Conservation (phyloP, 2,329 filamentous ascomycete species). For the Aspergillus brasiliensis region DNA sequence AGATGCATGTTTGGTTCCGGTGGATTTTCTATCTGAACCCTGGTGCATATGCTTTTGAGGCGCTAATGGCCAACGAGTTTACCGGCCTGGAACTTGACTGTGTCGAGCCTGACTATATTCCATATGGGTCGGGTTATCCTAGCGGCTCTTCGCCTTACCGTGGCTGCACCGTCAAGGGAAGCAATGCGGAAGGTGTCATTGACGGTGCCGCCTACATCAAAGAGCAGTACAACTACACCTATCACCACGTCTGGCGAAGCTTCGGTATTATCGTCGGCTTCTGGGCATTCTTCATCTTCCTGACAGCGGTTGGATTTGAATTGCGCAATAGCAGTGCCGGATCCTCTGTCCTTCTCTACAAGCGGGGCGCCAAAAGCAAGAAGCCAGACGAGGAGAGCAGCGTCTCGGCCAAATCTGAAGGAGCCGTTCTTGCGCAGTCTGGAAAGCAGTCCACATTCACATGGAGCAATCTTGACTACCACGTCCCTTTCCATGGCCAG, state of each 20-base stretch:
- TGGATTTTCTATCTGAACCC: slow-evolving; percentile 68
- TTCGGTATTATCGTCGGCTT: slow-evolving; percentile 76
- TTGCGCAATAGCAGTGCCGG: slow-evolving; percentile 42
- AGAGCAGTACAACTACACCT: slow-evolving; percentile 56
- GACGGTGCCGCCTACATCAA: slow-evolving; percentile 57
- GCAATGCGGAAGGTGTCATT: slow-evolving; percentile 39
- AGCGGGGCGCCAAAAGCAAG: slow-evolving; percentile 32
- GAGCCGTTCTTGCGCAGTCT: slow-evolving; percentile 47
- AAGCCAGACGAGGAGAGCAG: slow-evolving; percentile 5
- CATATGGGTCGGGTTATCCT: slow-evolving; percentile 46
- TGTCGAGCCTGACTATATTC: slow-evolving; percentile 51
- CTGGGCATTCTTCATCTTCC: slow-evolving; percentile 71
- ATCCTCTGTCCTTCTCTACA: slow-evolving; percentile 37
- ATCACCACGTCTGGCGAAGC: slow-evolving; percentile 66
- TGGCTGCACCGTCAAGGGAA: slow-evolving; percentile 37
- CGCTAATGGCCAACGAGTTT: slow-evolving; percentile 70
- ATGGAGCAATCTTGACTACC: slow-evolving; percentile 81
- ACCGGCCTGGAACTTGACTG: slow-evolving; percentile 57
- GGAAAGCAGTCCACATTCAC: slow-evolving; percentile 71
- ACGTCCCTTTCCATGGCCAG: slow-evolving; percentile 49
- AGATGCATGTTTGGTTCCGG: slow-evolving; percentile 64
- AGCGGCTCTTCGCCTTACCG: slow-evolving; percentile 23
- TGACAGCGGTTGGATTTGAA: slow-evolving; percentile 77
- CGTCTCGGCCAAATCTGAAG: not conserved
- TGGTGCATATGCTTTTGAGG: slow-evolving; percentile 68